Base-by-base conservation (phyloP, 768 basidiomycete genomes). In the Tulasnella sp. region DNA sequence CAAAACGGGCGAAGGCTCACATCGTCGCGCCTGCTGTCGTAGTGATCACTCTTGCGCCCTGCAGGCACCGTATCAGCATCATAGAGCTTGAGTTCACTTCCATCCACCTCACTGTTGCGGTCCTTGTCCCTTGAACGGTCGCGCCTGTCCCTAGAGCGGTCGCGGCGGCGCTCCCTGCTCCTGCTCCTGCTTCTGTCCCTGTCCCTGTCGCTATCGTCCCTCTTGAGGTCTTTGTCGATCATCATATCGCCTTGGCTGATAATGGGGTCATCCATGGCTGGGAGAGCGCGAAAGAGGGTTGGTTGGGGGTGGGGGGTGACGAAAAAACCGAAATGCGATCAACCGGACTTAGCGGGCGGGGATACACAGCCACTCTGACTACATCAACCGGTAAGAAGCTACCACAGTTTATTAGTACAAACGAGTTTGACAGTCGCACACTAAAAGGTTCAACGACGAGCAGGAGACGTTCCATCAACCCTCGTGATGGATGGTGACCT, bases 21-120 rank as follows among this genome's bases (percentile, higher is more conserved):
- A 75, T 93, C 93, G 75, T 88, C 90, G 79, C 94, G 91, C 84
- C 91, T 88, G 42, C 94, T 93, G 82, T 95, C 94, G 93, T 93
- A 95, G 82, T 95, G 93, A 85, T 95, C 94, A 52, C 89, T 80
- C 39, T 76, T 75, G 39, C 81, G 81, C 12, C 71, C 71, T 27
- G n/a, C n/a, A 34, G 8, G 27, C n/a, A n/a, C 19, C 36, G 19
- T 18, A 46, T 77, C 7, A 56, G 48, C 52, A 40, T 36, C 42
- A 48, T 78, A 76, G 34, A 27, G 21, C 62, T 34, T 34, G 27
- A 27, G 24, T 68, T 34, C 16, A 34, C 31, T 27, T 36, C 76
- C 80, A 74, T 76, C 76, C n/a, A 46, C 24, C 76, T 81, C 84
- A 77, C 84, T 83, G 48, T 84, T 83, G 75, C 84, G 81, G 68